Evolutionary conservation across 2,329 filamentous ascomycete species (phyloP), one percentile per base, ranked within the genome.

Genomic region (Basipetospora chlamydospora): DNA sequence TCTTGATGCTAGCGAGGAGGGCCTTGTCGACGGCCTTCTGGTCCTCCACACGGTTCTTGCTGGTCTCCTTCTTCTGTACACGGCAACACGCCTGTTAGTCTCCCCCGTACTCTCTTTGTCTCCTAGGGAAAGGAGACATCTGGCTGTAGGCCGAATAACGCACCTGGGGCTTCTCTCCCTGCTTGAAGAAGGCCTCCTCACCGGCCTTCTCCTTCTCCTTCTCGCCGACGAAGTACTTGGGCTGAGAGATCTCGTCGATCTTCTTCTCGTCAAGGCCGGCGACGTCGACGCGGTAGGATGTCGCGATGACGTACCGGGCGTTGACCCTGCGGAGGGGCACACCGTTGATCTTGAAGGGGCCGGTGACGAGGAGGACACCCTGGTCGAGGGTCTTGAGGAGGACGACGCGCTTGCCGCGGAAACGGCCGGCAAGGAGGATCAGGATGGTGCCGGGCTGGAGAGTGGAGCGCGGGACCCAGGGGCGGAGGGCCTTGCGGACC

Each of bases 271-370:
- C 88, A 54, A 98, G 67, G 57, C 85, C 84, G 49, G 72, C 69
- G 57, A 98, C 65, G 61, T 88, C 80, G 58, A 93, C 73, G 67
- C 80, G 83, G 61, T 79, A 77, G 55, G 80, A 85, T 57, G 84
- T 92, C 59, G 83, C 84, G 62, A 92, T 92, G 60, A 92, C 84
- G 68, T 90, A 92, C 67, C 83, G 80, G 61, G 84, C 73, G 72
- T 92, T 92, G 62, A 92, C 83, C 64, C 83, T 78, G 69, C 90
- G 81, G 59, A 98, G 80, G 53, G 90, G 90, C 50, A 98, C 90
- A 66, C 90, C 90, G 73, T 98, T 98, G 72, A 98, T 81, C 81
- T 96, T 98, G 83, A 96, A 98, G 62, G 90, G 90, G 57, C 90
- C 90, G 61, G 90, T 98, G 57, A 98, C 86, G 63, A 98, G 85